Evolutionary conservation across 768 basidiomycete species (phyloP).

Genomic region (Trametes coccinea): DNA sequence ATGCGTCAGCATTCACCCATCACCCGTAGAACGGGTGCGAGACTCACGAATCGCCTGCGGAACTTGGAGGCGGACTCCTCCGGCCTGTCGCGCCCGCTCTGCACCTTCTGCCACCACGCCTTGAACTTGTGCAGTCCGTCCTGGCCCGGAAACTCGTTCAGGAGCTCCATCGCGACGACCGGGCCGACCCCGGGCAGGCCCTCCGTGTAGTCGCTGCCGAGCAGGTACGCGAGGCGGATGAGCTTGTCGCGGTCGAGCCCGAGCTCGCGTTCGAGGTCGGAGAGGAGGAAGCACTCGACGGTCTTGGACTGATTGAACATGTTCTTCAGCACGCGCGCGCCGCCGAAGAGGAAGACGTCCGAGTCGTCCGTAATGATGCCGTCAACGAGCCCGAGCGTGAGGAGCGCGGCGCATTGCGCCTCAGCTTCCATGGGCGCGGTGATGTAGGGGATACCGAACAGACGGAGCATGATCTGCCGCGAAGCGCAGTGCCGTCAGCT

Average conservation of each 20-base stretch:
- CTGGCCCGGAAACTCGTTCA: slow-evolving; percentile 89
- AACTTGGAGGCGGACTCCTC: slow-evolving; percentile 76
- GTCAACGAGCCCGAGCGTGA: slow-evolving; percentile 83
- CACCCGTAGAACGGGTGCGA: slow-evolving; percentile 9
- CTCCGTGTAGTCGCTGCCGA: slow-evolving; percentile 96
- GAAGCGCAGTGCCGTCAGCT: not conserved
- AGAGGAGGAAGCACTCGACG: slow-evolving; percentile 89
- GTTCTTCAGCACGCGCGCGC: slow-evolving; percentile 94
- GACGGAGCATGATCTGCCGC: slow-evolving; percentile 76
- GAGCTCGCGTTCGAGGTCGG: slow-evolving; percentile 85
- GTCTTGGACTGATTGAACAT: slow-evolving; percentile 99
- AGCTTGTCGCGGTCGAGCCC: slow-evolving; percentile 85
- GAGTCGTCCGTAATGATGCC: slow-evolving; percentile 99
- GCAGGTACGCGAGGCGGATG: slow-evolving; percentile 86
- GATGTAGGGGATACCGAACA: slow-evolving; percentile 97
- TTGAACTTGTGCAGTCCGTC: slow-evolving; percentile 85
- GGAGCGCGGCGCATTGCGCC: slow-evolving; percentile 94
- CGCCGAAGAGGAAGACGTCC: slow-evolving; percentile 98
- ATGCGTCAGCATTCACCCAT: not conserved
- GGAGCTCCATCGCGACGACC: slow-evolving; percentile 92
- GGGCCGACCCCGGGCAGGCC: slow-evolving; percentile 92
- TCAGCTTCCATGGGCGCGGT: slow-evolving; percentile 99
- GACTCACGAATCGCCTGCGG: slow-evolving; percentile 77
- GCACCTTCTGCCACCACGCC: slow-evolving; percentile 94
- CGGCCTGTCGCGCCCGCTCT: slow-evolving; percentile 81